Base-by-base conservation (phyloP, 345 rosid species). In the Euphorbia lathyris region DNA sequence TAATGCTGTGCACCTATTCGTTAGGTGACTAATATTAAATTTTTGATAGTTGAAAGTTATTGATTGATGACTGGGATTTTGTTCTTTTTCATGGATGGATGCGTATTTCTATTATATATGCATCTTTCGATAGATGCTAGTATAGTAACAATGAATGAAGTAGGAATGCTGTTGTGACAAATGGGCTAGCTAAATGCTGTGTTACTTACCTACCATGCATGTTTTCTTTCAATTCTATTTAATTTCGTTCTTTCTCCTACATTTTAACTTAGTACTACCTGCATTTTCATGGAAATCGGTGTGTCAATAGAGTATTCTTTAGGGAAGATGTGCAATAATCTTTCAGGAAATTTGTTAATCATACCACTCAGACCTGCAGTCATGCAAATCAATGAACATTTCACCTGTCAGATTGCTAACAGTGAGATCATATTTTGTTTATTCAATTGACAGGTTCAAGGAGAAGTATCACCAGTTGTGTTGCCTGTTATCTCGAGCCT, bases 401-500 rank as follows among this genome's bases (percentile, higher is more conserved):
- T 1, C 16, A 10, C 60, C 63, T 58, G 63, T 58, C 40, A 29
- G 16, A 26, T 51, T 25, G 26, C 13, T 13, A 53, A 57, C 7
- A 26, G 36, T n/a, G n/a, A 8, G 17, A 14, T 26, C 36, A 5
- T 29, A 58, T 58, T 29, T 29, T 29, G 40, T 50, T 66, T 11
- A 20, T 9, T 30, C 40, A 50, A 29, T 58, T 12, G 7, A 16
- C 87, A 95, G 99, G 90, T 88, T 72, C 92, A 75, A 12, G 88
- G 90, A 74, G 97, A 95, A 78, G 80, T 92, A 63, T 86, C 97
- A 58, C 96, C 99, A 27, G 40, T 92, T 76, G 93, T 88, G 25
- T 83, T 87, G 87, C 74, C 81, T 11, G 89, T 90, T 53, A 78
- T 90, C 63, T 79, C 89, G 27, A 83, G 86, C 85, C 74, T 90